phyloP scores from a whole-genome alignment of 495 filamentous ascomycete genomes.

The Daldinia caldariorum region DNA sequence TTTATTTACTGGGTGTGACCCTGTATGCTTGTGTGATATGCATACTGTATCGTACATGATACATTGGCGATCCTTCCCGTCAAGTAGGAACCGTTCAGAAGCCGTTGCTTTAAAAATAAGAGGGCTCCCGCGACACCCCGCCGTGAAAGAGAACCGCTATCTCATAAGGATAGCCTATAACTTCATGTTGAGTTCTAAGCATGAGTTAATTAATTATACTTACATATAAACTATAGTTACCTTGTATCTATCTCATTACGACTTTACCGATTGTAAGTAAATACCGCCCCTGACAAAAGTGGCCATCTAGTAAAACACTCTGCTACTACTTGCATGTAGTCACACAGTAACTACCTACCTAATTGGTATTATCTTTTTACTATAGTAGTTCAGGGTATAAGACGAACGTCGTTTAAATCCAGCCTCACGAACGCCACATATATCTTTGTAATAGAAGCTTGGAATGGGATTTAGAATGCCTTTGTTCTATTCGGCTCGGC shows the following conservation, averaged over 20 bases:
- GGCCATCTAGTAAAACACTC: background rate
- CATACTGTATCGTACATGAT: constrained; percentile 2
- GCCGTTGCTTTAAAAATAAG: background rate
- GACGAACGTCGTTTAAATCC: background rate
- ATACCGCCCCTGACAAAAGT: background rate
- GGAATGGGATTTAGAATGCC: background rate
- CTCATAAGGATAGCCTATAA: background rate
- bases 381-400: background rate
- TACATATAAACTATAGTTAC: background rate
- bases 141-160: background rate
- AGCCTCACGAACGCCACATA: constrained; percentile 3
- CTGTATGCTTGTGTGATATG: constrained; percentile 8
- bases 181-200: background rate
- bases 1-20: constrained; percentile 1
- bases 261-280: background rate
- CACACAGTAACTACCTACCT: too few relatives aligned
- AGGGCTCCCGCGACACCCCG: background rate
- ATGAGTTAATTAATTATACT: background rate
- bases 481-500: constrained; percentile 1
- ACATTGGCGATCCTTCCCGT: constrained; percentile 6
- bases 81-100: background rate
- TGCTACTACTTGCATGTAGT: background rate
- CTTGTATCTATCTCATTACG: background rate
- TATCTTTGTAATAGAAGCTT: background rate
- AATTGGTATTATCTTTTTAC: background rate